phyloP scores from a whole-genome alignment of 208 protist species.

The Leptomonas seymouri region DNA sequence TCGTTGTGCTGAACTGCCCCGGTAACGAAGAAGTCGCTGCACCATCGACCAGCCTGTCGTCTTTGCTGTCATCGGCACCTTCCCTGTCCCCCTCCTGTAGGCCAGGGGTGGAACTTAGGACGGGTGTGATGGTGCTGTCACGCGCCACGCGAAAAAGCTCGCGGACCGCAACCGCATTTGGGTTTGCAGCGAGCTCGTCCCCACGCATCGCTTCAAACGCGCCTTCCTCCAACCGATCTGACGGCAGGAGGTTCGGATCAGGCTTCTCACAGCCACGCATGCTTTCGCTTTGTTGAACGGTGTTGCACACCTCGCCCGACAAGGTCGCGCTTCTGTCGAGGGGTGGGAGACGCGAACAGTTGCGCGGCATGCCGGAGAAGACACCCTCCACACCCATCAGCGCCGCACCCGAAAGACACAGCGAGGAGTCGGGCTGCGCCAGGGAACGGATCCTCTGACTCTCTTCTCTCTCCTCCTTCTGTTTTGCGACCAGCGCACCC shows the following conservation, averaged over 20 bases:
- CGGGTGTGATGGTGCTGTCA: background rate
- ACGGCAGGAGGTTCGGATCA: background rate
- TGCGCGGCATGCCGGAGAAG: too few relatives aligned
- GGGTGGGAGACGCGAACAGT: background rate
- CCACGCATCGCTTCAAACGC: background rate
- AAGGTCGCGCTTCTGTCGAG: background rate
- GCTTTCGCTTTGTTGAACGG: background rate
- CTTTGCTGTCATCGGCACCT: background rate
- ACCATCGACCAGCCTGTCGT: background rate
- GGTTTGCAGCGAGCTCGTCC: constrained; percentile 2
- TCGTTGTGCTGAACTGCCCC: too few relatives aligned
- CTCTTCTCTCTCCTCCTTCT: background rate
- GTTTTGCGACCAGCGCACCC: background rate
- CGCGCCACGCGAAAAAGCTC: constrained; percentile 18
- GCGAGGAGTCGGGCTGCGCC: background rate
- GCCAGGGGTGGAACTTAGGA: background rate
- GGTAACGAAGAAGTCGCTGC: too few relatives aligned
- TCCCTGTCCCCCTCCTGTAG: background rate
- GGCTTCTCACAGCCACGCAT: background rate
- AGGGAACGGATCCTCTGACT: background rate
- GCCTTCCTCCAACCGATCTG: background rate
- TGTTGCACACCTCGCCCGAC: background rate
- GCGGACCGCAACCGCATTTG: constrained; percentile 30
- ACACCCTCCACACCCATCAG: too few relatives aligned
- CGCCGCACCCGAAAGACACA: background rate